phyloP scores from a whole-genome alignment of 2,329 filamentous ascomycete genomes.

The Stemphylium lycopersici region DNA sequence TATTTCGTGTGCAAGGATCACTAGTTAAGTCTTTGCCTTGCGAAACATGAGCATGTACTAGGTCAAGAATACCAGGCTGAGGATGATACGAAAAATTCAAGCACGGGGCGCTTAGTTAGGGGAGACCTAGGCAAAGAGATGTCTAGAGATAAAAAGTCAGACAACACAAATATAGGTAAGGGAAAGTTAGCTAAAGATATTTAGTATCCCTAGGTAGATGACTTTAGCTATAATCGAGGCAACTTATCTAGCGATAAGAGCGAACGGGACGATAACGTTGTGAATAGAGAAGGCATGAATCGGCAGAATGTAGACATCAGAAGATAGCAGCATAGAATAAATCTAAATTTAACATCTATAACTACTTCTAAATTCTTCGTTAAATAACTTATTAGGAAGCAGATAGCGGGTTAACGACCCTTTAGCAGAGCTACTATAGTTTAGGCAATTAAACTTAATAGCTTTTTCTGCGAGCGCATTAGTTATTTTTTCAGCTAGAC shows the following conservation, averaged over 20 bases:
- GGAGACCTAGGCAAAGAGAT: constrained; percentile 1
- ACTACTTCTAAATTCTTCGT: not conserved
- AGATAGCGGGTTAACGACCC: constrained; percentile 8
- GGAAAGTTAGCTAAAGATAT: constrained; percentile 5
- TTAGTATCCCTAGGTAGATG: constrained; percentile 1
- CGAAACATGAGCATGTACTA: not conserved
- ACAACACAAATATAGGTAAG: constrained; percentile 1
- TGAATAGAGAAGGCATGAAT: constrained; percentile 12
- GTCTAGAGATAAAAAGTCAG: not conserved
- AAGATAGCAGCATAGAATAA: constrained; percentile 8
- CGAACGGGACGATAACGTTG: constrained; percentile 3
- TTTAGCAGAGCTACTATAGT: constrained; percentile 13
- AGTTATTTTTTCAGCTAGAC: constrained; percentile 13
- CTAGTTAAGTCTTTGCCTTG: not conserved
- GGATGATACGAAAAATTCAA: not conserved
- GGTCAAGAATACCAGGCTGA: not conserved
- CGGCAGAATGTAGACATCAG: constrained; percentile 7
- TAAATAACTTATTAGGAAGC: constrained; percentile 15
- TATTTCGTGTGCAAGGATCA: not conserved
- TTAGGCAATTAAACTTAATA: constrained; percentile 20
- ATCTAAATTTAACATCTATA: not conserved
- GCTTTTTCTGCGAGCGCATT: constrained; percentile 20
- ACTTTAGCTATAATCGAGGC: not conserved
- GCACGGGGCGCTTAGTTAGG: not conserved
- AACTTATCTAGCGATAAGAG: constrained; percentile 9